These are phyloP conservation scores for Phyllosticta citribraziliensis DNA, from an alignment of 2,329 filamentous ascomycete genomes.

Conservation along the genomic window DNA sequence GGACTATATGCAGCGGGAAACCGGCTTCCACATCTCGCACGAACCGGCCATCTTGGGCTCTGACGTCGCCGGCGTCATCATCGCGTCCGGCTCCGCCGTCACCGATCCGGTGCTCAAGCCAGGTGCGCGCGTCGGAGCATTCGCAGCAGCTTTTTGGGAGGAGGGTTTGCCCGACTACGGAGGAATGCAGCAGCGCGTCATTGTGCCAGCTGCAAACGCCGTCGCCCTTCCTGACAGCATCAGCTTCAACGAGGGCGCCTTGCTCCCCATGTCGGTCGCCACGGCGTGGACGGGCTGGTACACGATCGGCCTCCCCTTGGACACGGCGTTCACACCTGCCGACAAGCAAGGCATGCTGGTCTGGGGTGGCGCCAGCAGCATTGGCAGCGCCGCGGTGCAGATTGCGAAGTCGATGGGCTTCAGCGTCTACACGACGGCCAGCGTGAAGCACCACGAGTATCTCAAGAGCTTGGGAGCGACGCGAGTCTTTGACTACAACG, in stretches of 20 bases:
- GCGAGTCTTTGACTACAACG: conserved; percentile 11
- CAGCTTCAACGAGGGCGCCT: conserved; percentile 36
- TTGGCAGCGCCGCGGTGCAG: conserved; percentile 12
- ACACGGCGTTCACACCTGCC: conserved; percentile 25
- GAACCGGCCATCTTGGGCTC: conserved; percentile 37
- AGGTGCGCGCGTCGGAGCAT: conserved; percentile 20
- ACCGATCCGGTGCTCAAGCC: conserved; percentile 15
- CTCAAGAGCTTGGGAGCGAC: conserved; percentile 12
- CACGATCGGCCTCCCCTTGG: conserved; percentile 38
- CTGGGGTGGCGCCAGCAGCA: conserved; percentile 12
- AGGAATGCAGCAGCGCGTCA: conserved; percentile 45
- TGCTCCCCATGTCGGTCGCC: conserved; percentile 49
- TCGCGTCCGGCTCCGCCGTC: conserved; percentile 33
- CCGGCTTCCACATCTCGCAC: conserved; percentile 31
- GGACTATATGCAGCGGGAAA: conserved; percentile 34
- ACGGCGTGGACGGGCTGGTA: conserved; percentile 45
- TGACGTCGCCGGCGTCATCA: conserved; percentile 36
- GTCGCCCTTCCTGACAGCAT: conserved; percentile 19
- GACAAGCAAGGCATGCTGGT: conserved; percentile 15
- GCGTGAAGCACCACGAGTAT: conserved; percentile 8
- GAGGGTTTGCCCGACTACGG: conserved; percentile 41
- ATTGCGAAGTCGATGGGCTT: conserved; percentile 9
- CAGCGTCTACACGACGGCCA: conserved; percentile 13
- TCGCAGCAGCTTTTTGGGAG: conserved; percentile 36
- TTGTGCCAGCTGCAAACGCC: conserved; percentile 12